Percentiles rank a stretch among this genome's conserved stretches.
These are phyloP conservation scores for Linum tenue DNA, from an alignment of 345 rosid genomes.

Conservation along the genomic window DNA sequence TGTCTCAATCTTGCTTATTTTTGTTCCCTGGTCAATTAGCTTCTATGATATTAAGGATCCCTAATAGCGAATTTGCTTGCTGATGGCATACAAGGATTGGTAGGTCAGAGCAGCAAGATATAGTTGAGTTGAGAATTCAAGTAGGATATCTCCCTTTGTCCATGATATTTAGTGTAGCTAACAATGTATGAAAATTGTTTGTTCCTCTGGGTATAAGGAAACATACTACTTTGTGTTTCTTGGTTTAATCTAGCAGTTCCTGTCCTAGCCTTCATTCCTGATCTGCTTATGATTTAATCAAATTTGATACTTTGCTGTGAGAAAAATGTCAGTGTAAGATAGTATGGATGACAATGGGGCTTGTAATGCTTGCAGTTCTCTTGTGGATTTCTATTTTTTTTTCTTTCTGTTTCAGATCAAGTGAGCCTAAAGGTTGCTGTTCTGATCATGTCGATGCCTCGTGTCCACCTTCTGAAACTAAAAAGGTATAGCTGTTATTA, in stretches of 20 bases:
- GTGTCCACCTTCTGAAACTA: conserved; percentile 27
- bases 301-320: not conserved
- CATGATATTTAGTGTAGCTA: not conserved
- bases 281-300: not conserved
- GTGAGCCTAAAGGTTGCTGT: conserved; percentile 32
- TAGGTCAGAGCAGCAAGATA: not conserved
- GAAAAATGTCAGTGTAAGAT: not conserved
- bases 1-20: conserved; percentile 42
- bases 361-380: not conserved
- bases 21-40: conserved; percentile 89
- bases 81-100: conserved; percentile 4
- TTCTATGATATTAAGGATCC: conserved; percentile 24
- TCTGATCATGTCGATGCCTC: conserved; percentile 32
- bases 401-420: conserved; percentile 28
- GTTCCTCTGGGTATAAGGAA: not conserved
- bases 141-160: not conserved
- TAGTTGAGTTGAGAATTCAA: not conserved
- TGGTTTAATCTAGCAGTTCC: not conserved
- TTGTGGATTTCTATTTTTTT: not conserved
- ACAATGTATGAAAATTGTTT: not conserved
- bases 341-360: not conserved
- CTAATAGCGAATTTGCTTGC: not conserved
- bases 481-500: conserved; percentile 44
- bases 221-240: not conserved
- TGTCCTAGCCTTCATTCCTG: not conserved